phyloP scores from a whole-genome alignment of 805 yeast species.

The Candida mattraensis region DNA sequence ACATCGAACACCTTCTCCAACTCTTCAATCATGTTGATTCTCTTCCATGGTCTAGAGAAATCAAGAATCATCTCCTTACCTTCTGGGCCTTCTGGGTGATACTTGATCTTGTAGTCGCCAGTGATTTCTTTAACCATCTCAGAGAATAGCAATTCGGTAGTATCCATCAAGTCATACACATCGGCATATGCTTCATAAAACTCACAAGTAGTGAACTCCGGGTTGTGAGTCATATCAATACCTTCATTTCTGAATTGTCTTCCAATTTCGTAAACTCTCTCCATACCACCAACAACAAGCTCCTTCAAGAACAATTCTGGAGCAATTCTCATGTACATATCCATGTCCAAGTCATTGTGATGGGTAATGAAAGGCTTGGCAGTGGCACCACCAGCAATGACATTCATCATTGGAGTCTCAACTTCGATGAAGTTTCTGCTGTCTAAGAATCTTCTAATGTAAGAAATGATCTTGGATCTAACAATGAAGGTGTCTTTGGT shows the following conservation, averaged over 20 bases:
- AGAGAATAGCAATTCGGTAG: conserved; percentile 89
- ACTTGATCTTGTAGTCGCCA: conserved; percentile 80
- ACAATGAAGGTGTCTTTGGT: conserved; percentile 83
- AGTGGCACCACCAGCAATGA: conserved; percentile 99
- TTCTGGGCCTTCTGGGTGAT: conserved; percentile 94
- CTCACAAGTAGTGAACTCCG: conserved; percentile 98
- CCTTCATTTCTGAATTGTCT: conserved; percentile 99
- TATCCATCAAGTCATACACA: conserved; percentile 92
- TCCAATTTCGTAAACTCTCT: conserved; percentile 97
- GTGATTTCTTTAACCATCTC: conserved; percentile 97
- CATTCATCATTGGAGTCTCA: conserved; percentile 98
- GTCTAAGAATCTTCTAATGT: conserved; percentile 86
- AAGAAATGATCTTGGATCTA: conserved; percentile 87
- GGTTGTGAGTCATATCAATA: conserved; percentile 97
- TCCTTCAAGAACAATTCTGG: conserved; percentile 96
- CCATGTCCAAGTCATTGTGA: conserved; percentile 94
- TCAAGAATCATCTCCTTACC: conserved; percentile 77
- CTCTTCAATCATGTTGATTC: conserved; percentile 96
- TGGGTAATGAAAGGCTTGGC: conserved; percentile 98
- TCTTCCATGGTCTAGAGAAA: conserved; percentile 97
- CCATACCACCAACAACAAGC: conserved; percentile 97
- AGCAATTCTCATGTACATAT: conserved; percentile 97
- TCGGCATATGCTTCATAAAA: conserved; percentile 98
- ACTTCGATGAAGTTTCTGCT: conserved; percentile 86
- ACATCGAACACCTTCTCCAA: conserved; percentile 83